These are phyloP conservation scores for Cladobotryum protrusum DNA, from an alignment of 2,329 filamentous ascomycete species.

Conservation along the genomic window DNA sequence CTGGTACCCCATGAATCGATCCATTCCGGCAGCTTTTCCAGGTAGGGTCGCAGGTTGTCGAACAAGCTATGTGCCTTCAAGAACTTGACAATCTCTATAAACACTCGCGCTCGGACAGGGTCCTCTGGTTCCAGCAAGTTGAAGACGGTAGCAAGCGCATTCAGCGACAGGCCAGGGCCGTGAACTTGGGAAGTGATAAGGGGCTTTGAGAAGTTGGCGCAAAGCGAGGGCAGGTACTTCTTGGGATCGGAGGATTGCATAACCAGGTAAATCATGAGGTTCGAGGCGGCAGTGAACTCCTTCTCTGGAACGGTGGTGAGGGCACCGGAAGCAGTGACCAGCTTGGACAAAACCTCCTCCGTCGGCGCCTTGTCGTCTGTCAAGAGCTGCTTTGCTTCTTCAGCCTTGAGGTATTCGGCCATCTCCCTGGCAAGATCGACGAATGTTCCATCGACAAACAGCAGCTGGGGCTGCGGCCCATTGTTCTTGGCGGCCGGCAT, in stretches of 20 bases:
- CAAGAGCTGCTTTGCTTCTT: conserved; percentile 70
- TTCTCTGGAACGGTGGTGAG: conserved; percentile 88
- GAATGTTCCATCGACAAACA: conserved; percentile 86
- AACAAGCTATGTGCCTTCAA: conserved; percentile 71
- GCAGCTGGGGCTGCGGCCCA: conserved; percentile 51
- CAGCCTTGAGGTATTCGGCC: conserved; percentile 83
- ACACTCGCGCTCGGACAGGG: conserved; percentile 81
- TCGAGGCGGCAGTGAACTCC: conserved; percentile 94
- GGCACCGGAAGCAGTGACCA: conserved; percentile 70
- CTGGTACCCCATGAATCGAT: conserved; percentile 75
- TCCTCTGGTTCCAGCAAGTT: conserved; percentile 77
- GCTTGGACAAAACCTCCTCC: conserved; percentile 82
- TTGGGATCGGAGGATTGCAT: conserved; percentile 78
- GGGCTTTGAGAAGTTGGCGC: conserved; percentile 81
- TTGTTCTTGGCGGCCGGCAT: conserved; percentile 31
- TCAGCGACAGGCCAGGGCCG: conserved; percentile 78
- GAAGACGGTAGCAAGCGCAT: conserved; percentile 91
- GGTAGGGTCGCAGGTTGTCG: conserved; percentile 74
- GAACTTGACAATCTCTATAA: conserved; percentile 81
- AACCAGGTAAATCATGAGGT: conserved; percentile 90
- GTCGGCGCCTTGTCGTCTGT: conserved; percentile 59
- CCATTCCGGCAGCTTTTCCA: conserved; percentile 79
- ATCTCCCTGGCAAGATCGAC: conserved; percentile 91
- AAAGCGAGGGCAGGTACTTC: conserved; percentile 81
- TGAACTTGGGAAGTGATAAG: conserved; percentile 80